Conservation (phyloP, 805 yeast species). For the Ogataea trehaloabstinens region DNA sequence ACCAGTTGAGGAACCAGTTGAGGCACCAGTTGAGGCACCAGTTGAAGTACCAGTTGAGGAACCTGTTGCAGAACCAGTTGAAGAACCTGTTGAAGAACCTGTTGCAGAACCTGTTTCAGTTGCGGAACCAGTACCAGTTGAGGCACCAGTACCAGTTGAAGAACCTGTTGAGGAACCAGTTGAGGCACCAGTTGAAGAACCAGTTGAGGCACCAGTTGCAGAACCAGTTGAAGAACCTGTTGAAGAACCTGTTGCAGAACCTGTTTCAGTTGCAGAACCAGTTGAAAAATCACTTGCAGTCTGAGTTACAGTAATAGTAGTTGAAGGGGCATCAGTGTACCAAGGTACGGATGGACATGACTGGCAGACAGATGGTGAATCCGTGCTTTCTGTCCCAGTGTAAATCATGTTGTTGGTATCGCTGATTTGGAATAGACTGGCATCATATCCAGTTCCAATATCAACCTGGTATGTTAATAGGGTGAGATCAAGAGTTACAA, state of each 20-base stretch:
- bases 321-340: neutral
- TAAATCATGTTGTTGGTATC: neutral
- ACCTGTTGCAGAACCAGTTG: neutral
- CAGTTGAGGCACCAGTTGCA: neutral
- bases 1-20: neutral
- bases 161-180: neutral
- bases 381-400: neutral
- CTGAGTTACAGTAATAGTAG: neutral
- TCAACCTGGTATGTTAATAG: neutral
- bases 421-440: neutral
- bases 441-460: conserved; percentile 1
- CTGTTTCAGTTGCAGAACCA: neutral
- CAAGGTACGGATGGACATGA: neutral
- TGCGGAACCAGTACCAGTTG: neutral
- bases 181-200: neutral
- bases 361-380: neutral
- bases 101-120: neutral
- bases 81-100: neutral
- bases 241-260: neutral
- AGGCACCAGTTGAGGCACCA: neutral
- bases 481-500: neutral
- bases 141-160: neutral
- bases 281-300: too few species aligned
- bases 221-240: neutral
- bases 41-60: neutral